phyloP scores from a whole-genome alignment of 2,329 filamentous ascomycete genomes.

The Ampelomyces quisqualis region DNA sequence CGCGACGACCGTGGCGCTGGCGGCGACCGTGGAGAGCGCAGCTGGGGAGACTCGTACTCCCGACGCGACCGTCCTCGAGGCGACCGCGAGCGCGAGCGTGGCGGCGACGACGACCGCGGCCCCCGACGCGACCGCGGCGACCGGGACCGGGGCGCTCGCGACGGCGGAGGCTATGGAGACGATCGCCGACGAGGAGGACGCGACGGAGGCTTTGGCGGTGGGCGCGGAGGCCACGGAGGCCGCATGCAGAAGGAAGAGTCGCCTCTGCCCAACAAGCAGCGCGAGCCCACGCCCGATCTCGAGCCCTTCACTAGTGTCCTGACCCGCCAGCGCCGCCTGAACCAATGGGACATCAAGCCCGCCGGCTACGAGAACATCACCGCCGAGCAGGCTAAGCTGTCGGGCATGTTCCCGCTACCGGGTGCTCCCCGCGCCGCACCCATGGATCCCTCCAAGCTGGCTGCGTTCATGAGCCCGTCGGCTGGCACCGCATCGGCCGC shows the following conservation, averaged over 20 bases:
- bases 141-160: conserved; percentile 55
- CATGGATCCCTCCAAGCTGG: conserved; percentile 90
- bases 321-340: conserved; percentile 86
- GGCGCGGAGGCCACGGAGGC: conserved; percentile 46
- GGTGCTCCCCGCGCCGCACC: conserved; percentile 92
- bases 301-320: conserved; percentile 80
- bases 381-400: conserved; percentile 96
- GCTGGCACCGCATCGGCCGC: conserved; percentile 68
- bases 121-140: conserved; percentile 37
- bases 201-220: conserved; percentile 27
- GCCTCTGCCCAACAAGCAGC: conserved; percentile 76
- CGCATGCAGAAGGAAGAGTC: conserved; percentile 72
- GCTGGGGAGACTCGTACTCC: conserved; percentile 60
- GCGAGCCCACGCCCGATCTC: conserved; percentile 93
- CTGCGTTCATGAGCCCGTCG: conserved; percentile 93
- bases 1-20: conserved; percentile 53
- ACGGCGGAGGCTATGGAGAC: conserved; percentile 47
- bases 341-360: conserved; percentile 99
- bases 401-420: conserved; percentile 96
- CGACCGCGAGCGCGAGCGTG: conserved; percentile 34
- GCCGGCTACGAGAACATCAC: conserved; percentile 98
- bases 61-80: conserved; percentile 38
- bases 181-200: conserved; percentile 38
- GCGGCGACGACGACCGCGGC: conserved; percentile 38
- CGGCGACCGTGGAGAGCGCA: conserved; percentile 52